phyloP scores from a whole-genome alignment of 140 eudicot species.

The Cichorium intybus region DNA sequence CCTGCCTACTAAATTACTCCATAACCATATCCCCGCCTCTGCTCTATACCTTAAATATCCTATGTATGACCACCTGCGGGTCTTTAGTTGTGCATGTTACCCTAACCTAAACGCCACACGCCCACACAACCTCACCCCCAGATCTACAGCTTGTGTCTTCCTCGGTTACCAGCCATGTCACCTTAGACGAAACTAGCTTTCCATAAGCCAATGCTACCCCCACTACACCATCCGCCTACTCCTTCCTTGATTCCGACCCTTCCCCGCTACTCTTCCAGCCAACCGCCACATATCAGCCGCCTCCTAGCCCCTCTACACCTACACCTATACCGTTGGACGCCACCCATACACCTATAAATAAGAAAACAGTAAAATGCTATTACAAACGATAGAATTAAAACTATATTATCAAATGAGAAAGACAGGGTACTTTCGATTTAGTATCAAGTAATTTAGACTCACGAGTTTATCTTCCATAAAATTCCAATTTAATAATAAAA shows the following conservation, averaged over 20 bases:
- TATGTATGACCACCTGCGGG: not conserved
- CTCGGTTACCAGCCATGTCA: conserved; percentile 24
- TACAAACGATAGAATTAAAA: no score
- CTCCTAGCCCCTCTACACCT: no score
- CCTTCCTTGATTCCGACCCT: not conserved
- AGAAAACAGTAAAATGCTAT: no score
- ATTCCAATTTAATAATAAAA: no score
- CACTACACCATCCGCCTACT: not conserved
- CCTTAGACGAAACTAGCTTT: conserved; percentile 8
- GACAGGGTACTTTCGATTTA: no score
- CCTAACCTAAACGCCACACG: not conserved
- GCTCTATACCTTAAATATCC: not conserved
- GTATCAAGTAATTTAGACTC: no score
- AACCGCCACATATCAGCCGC: no score
- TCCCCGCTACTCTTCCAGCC: not conserved
- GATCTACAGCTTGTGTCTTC: conserved; percentile 9
- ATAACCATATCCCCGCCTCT: no score
- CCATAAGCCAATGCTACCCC: not conserved
- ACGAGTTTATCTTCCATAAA: no score
- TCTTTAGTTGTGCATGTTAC: conserved; percentile 16
- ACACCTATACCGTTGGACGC: no score
- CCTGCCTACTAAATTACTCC: not conserved
- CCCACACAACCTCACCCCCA: not conserved
- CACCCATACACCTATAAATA: no score
- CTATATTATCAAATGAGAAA: no score